A percentile compares a stretch with the other conserved stretches of the same genome.
These are phyloP conservation scores for Rhodofomes roseus DNA, from an alignment of 1,284 basidiomycete species.

Conservation along the genomic window DNA sequence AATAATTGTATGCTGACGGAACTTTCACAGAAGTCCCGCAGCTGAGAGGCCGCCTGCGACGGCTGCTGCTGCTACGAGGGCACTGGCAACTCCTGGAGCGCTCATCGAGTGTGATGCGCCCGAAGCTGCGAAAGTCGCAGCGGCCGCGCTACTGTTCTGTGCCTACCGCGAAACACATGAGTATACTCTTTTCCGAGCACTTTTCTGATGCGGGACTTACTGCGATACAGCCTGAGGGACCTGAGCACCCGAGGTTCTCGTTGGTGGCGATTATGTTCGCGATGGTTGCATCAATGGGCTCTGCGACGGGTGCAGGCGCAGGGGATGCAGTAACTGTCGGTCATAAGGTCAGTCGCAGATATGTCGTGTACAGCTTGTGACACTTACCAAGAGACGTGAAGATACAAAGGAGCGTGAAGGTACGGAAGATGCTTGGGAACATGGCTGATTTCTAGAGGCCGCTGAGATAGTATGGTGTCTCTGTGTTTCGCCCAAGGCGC, in stretches of 20 bases:
- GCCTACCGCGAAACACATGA: not conserved
- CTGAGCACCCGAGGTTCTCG: constrained; percentile 6
- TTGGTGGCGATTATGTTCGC: constrained; percentile 7
- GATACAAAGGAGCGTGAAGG: constrained; percentile 5
- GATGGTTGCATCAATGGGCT: constrained; percentile 5
- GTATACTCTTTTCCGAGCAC: not conserved
- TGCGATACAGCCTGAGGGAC: constrained; percentile 1
- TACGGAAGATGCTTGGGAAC: constrained; percentile 2
- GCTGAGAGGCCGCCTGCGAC: constrained; percentile 4
- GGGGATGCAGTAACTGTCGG: not conserved
- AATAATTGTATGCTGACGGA: too few species aligned
- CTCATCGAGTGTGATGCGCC: not conserved
- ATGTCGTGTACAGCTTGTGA: not conserved
- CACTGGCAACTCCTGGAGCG: not conserved
- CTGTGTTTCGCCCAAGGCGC: too few species aligned
- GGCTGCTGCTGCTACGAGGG: not conserved
- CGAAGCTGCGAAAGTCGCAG: not conserved
- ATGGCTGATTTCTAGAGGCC: too few species aligned
- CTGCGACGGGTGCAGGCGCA: not conserved
- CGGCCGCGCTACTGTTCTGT: not conserved
- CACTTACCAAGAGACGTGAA: constrained; percentile 1
- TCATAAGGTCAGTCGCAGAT: not conserved
- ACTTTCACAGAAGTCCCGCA: not conserved
- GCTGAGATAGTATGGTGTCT: too few species aligned
- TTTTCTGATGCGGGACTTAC: not conserved